phyloP scores from a whole-genome alignment of 768 basidiomycete genomes.

The Macrocybe gigantea region DNA sequence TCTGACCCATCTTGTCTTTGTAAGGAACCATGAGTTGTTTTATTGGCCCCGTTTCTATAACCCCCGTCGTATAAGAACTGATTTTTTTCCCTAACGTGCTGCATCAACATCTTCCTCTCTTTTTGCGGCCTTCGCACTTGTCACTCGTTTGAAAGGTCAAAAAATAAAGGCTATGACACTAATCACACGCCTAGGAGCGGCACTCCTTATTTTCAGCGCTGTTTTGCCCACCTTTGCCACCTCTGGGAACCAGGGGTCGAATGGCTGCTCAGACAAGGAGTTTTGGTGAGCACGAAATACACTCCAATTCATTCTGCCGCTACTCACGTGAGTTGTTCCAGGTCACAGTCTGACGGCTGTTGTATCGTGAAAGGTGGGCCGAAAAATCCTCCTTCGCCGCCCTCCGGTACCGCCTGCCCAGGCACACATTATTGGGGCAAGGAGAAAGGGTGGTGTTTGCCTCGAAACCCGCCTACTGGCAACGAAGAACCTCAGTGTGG shows the following conservation, averaged over 20 bases:
- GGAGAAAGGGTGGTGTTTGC: constrained; percentile 47
- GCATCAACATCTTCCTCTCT: constrained; percentile 1
- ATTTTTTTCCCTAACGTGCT: background rate
- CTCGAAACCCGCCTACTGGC: constrained; percentile 32
- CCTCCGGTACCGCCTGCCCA: constrained; percentile 40
- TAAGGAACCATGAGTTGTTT: background rate
- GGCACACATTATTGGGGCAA: constrained; percentile 43
- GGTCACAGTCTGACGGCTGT: constrained; percentile 26
- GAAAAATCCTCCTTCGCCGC: constrained; percentile 27
- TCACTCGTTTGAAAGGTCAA: constrained; percentile 10
- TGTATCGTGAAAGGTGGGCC: constrained; percentile 41
- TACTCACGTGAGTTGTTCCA: constrained; percentile 21
- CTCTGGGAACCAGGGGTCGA: constrained; percentile 12
- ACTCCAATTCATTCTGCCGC: background rate
- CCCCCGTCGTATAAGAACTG: constrained; percentile 4
- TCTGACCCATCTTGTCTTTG: too few relatives aligned
- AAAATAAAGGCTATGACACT: constrained; percentile 7
- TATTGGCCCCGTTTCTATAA: background rate
- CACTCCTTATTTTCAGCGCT: constrained; percentile 27
- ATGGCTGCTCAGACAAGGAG: constrained; percentile 20
- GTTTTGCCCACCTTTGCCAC: constrained; percentile 28
- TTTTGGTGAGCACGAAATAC: constrained; percentile 23
- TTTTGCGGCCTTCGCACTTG: background rate
- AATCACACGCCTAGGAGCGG: constrained; percentile 6
- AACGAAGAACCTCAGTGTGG: constrained; percentile 45